Evolutionary conservation across 139 green algal genomes (phyloP).

Genomic region (Desmodesmus armatus): DNA sequence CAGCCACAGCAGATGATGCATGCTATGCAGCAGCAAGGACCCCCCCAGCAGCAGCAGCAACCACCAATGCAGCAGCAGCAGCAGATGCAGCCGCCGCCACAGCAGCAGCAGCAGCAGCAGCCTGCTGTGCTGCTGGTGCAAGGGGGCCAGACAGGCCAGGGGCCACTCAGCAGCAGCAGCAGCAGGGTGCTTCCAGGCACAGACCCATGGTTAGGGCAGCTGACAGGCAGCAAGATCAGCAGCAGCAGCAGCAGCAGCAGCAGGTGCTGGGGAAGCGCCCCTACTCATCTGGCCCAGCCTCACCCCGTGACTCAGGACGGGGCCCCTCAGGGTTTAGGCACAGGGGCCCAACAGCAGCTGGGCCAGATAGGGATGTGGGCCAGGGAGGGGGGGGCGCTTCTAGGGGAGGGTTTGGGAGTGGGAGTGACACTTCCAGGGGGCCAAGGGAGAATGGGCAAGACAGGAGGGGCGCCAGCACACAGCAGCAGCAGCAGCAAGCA

Average conservation of each 20-base stretch:
- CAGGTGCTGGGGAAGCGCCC: background rate
- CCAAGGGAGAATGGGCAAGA: background rate
- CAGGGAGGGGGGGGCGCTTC: no score
- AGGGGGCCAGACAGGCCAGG: background rate
- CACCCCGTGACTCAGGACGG: no score
- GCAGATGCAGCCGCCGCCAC: background rate
- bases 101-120: background rate
- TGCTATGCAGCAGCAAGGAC: background rate
- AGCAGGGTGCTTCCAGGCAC: background rate
- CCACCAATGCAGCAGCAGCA: background rate
- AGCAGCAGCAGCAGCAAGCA: conserved; percentile 18
- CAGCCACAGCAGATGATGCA: background rate
- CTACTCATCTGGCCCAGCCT: no score
- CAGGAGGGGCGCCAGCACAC: background rate
- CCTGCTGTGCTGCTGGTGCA: background rate
- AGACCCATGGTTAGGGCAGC: no score
- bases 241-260: conserved; percentile 9
- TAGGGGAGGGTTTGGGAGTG: no score
- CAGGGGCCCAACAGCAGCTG: no score
- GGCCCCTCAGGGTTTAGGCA: no score
- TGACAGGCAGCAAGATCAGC: no score
- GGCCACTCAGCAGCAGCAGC: background rate
- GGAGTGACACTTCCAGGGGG: no score
- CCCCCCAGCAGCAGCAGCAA: background rate
- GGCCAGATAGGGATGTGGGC: no score